These are phyloP conservation scores for Sphagnum tenellum DNA, from an alignment of 225 moss, liverwort and hornwort species.

Conservation along the genomic window DNA sequence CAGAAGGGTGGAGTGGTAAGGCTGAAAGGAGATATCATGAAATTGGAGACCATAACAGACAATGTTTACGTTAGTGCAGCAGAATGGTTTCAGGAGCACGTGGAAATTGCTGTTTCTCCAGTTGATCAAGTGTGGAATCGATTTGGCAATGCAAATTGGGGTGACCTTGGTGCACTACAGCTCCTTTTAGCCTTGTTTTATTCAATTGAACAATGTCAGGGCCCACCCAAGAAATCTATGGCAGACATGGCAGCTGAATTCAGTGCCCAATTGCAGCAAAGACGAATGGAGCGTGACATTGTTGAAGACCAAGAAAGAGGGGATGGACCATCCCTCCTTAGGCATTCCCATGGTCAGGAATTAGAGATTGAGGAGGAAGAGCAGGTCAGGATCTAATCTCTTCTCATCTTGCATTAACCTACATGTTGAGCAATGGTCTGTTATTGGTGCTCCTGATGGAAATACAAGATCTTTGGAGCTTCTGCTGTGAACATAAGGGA, in stretches of 20 bases:
- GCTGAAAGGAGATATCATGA: conserved; percentile 75
- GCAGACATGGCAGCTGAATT: conserved; percentile 91
- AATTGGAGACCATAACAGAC: conserved; percentile 70
- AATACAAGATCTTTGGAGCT: too few relatives aligned
- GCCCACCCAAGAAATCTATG: conserved; percentile 71
- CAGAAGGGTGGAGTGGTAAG: conserved; percentile 76
- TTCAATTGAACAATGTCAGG: conserved; percentile 83
- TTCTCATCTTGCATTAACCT: too few relatives aligned
- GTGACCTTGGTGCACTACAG: conserved; percentile 79
- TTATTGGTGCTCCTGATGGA: too few relatives aligned
- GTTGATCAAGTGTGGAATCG: conserved; percentile 83
- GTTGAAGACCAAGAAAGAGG: conserved; percentile 71
- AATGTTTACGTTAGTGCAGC: conserved; percentile 72
- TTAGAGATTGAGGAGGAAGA: conserved; percentile 82
- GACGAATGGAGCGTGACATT: conserved; percentile 62
- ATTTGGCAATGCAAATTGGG: conserved; percentile 89
- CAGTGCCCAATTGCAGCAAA: conserved; percentile 70
- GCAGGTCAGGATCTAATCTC: conserved; percentile 2
- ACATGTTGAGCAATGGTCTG: too few relatives aligned
- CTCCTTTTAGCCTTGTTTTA: conserved; percentile 70
- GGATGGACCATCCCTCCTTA: conserved; percentile 62
- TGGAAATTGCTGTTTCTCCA: conserved; percentile 60
- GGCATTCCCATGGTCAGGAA: conserved; percentile 53
- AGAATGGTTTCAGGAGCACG: conserved; percentile 79
- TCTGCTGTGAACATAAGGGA: too few relatives aligned